Evolutionary conservation across 495 filamentous ascomycete species (phyloP), one percentile per base, ranked within the genome.

Genomic region (Neurospora cerealis): DNA sequence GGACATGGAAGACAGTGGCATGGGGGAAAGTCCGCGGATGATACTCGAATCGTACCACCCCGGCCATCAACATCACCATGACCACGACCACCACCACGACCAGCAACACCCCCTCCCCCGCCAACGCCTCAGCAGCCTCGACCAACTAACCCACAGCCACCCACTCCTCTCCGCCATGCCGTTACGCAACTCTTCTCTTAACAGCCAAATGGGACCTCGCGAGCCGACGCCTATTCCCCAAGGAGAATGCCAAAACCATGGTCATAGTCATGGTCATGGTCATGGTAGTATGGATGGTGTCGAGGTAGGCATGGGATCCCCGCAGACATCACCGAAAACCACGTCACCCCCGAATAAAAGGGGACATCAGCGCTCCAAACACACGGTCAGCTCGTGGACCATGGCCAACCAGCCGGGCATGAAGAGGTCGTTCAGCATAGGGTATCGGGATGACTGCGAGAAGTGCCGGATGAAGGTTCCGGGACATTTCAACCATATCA

Each of bases 401-500:
- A 66, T 66, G 54, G 79, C 80, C 32, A 74, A 78, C n/a, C 86
- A 83, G 78, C 86, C 80, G 15, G 83, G 83, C 74, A 88, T 89
- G 83, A 94, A 90, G 81, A 87, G 87, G 75, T 86, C 87, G 38
- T 89, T 96, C 77, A 90, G 89, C 74, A 94, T 97, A 90, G 94
- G 94, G 24, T 96, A 91, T 82, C 86, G 93, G 48, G 89, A 91
- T 15, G 93, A 95, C 80, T 97, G 94, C 81, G 93, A 94, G 71
- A 95, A 95, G 82, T 97, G 94, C 80, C 87, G 86, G 70, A 85
- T 85, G 76, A 91, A 89, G 80, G 91, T 95, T 38, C 93, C 93
- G 0, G 93, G 94, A 0, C 94, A 97, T 80, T 95, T 94, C 77
- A 94, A 91, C 77, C 94, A 97, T 81, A 94, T 95, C 69, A 88